phyloP scores from a whole-genome alignment of 73 alveolate genomes.

The Loxodes magnus region DNA sequence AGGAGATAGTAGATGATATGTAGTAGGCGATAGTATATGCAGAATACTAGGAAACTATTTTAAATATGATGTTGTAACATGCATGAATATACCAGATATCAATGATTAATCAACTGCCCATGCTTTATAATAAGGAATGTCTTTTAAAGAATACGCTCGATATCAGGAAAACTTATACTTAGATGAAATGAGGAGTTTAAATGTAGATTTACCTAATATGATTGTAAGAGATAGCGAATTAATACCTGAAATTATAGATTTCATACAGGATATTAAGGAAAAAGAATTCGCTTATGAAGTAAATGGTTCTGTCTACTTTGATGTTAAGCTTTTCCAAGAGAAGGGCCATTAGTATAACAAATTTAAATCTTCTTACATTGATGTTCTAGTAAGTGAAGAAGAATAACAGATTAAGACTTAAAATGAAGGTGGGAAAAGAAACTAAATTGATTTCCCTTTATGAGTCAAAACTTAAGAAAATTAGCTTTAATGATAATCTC shows the following conservation, averaged over 20 bases:
- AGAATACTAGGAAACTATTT: conserved; percentile 78
- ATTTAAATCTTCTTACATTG: conserved; percentile 60
- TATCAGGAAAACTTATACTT: conserved; percentile 85
- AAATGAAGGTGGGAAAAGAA: conserved; percentile 71
- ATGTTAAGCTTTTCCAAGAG: conserved; percentile 4
- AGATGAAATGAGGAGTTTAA: conserved; percentile 90
- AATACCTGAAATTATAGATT: conserved; percentile 91
- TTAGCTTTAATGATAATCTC: conserved; percentile 97
- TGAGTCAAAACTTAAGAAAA: conserved; percentile 94
- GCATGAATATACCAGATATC: conserved; percentile 99
- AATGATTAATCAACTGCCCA: conserved; percentile 96
- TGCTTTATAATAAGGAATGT: conserved; percentile 59
- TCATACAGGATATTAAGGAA: conserved; percentile 73
- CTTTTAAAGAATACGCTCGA: conserved; percentile 64
- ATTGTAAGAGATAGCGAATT: conserved; percentile 97
- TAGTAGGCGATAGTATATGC: conserved; percentile 88
- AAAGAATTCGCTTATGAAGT: conserved; percentile 95
- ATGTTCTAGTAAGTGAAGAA: conserved; percentile 74
- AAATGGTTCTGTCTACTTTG: conserved; percentile 95
- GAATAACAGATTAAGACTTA: conserved; percentile 79
- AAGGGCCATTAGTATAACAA: conserved; percentile 66
- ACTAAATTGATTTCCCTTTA: conserved; percentile 90
- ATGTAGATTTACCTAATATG: conserved; percentile 92
- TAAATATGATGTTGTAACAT: conserved; percentile 65
- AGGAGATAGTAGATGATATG: conserved; percentile 98